These are phyloP conservation scores for Acacia acuminata DNA, from an alignment of 306 rosid genomes.

Conservation along the genomic window DNA sequence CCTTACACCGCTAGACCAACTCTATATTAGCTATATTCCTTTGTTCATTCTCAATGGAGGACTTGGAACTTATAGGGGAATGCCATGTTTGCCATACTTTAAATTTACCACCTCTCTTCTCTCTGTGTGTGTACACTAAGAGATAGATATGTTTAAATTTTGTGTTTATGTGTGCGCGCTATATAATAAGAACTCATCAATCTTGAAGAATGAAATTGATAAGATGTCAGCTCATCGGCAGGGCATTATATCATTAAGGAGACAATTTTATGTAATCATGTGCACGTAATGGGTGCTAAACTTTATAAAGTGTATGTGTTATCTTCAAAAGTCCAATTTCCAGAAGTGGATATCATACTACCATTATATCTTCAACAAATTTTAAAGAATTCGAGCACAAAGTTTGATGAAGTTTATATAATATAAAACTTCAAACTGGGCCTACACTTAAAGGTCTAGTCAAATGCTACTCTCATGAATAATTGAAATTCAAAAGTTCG, in stretches of 20 bases:
- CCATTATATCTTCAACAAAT: not conserved
- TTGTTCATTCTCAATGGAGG: not conserved
- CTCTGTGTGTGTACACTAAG: not conserved
- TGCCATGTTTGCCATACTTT: not conserved
- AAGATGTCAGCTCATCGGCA: not conserved
- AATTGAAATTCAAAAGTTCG: conserved; percentile 36
- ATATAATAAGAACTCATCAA: not conserved
- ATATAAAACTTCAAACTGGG: not conserved
- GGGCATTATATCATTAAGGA: not conserved
- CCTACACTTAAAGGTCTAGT: not conserved
- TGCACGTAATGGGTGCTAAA: not conserved
- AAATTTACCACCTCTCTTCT: not conserved
- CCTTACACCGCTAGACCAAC: too few relatives aligned
- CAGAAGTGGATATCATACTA: not conserved
- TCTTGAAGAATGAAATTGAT: not conserved
- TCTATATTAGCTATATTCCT: not conserved
- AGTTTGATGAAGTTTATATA: too few relatives aligned
- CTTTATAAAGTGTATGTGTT: not conserved
- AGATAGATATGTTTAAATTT: not conserved
- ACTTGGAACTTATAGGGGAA: not conserved
- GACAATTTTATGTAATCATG: not conserved
- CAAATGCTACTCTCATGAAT: conserved; percentile 42
- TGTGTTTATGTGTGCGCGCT: not conserved
- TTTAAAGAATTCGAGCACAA: not conserved
- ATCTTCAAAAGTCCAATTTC: not conserved